Base-by-base conservation (phyloP, 371 early-diverging fungal genomes). In the Catenaria anguillulae region DNA sequence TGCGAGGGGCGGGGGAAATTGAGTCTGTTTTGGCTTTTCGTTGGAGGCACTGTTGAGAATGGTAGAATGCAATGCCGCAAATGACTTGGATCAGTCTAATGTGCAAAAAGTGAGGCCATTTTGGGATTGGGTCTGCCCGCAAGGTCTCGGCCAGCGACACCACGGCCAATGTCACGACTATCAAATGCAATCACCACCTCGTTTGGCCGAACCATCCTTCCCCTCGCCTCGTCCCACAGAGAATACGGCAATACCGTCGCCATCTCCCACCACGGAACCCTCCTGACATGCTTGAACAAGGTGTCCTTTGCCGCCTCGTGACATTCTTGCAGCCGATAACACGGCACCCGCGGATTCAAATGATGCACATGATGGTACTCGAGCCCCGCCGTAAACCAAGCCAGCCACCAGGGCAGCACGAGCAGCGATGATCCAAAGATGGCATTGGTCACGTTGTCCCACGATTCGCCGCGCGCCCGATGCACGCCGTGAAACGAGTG, bases 401-500 rank as follows among this genome's bases (percentile, higher is more conserved):
- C 29, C 29, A 0, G 2, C 52, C 29, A 0, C 29, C 15, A 2
- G 15, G 52, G 52, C 29, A 50, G 29, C 13, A 29, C 29, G 15
- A 50, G 31, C 4, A 50, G 19, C 26, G 29, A 29, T 31, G 52
- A 50, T 4, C 52, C 52, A 17, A 13, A 23, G 15, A 50, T 3
- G 2, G 52, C 52, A 8, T 6, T 29, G 21, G 31, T 4, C 29
- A 29, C 19, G 15, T 13, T 1, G 52, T 50, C 52, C 52, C 52
- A 50, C 0, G 24, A 2, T 31, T 29, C 29, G 0, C 48, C n/a
- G 5, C 52, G 52, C 0, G 29, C 26, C 15, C 52, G 52, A 0
- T 26, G 52, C 0, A 58, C 58, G 26, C 58, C 58, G 4, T 36
- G 13, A 21, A 58, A 58, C 43, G 58, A n/a, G 21, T 58, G 58